These are phyloP conservation scores for Zizania palustris DNA, from an alignment of 202 grass and related monocot species.

Conservation along the genomic window DNA sequence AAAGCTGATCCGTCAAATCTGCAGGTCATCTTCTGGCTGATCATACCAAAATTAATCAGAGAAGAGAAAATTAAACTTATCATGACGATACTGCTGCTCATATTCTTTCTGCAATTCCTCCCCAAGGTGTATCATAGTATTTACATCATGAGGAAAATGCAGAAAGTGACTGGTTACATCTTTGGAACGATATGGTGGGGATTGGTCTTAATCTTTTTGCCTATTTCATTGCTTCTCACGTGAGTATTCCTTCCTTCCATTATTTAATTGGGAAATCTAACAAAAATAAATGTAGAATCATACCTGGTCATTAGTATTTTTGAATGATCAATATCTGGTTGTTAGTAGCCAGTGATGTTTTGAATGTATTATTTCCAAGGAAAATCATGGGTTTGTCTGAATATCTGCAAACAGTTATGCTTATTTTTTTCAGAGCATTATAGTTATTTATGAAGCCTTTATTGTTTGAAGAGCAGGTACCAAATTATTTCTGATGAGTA, in stretches of 20 bases:
- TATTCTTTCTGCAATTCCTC: conserved; percentile 88
- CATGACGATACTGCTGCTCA: conserved; percentile 70
- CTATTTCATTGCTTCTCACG: conserved; percentile 98
- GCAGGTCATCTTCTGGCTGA: conserved; percentile 79
- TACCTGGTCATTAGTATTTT: conserved; percentile 26
- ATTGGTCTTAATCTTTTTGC: conserved; percentile 85
- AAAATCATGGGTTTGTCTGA: neutral
- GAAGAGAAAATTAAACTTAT: conserved; percentile 76
- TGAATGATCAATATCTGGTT: conserved; percentile 16
- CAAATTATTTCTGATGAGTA: neutral
- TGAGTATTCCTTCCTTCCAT: conserved; percentile 51
- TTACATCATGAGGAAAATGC: conserved; percentile 95
- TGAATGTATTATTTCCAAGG: conserved; percentile 8
- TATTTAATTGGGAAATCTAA: neutral
- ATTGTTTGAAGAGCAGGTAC: neutral
- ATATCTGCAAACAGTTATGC: neutral
- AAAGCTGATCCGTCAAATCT: conserved; percentile 30
- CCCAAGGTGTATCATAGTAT: conserved; percentile 95
- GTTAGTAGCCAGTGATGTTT: conserved; percentile 14
- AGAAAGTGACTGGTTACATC: conserved; percentile 96
- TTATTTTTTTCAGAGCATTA: neutral
- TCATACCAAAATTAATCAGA: conserved; percentile 81
- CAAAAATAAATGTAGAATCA: conserved; percentile 3
- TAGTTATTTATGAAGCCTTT: neutral
- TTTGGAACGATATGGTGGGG: conserved; percentile 99